These are phyloP conservation scores for Aspergillus flavus DNA, from an alignment of 2,329 filamentous ascomycete genomes.

Conservation along the genomic window DNA sequence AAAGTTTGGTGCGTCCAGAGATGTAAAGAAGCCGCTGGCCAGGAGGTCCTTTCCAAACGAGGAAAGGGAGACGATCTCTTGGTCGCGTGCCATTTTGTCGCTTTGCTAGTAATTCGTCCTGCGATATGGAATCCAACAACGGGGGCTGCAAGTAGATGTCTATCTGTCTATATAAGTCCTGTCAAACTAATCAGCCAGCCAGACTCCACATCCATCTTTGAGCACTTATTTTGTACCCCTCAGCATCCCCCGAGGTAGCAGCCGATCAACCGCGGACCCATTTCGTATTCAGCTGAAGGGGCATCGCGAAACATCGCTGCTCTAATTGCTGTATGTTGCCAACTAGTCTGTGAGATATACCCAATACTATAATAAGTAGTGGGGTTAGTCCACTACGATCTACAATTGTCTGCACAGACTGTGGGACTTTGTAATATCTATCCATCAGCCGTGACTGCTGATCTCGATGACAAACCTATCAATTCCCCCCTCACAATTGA, in stretches of 20 bases:
- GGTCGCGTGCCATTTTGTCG: neutral
- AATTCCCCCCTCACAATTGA: neutral
- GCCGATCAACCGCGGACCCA: neutral
- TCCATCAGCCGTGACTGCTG: neutral
- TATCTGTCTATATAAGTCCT: neutral
- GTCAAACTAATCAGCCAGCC: neutral
- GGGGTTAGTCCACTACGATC: neutral
- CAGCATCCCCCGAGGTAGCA: neutral
- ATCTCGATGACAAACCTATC: neutral
- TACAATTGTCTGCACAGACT: neutral
- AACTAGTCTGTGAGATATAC: neutral
- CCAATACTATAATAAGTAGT: neutral
- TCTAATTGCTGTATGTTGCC: neutral
- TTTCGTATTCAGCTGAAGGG: neutral
- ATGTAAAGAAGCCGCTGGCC: neutral
- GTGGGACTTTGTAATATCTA: neutral
- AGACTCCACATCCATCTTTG: neutral
- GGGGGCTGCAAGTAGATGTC: neutral
- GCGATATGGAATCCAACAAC: neutral
- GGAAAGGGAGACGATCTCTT: neutral
- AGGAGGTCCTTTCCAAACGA: neutral
- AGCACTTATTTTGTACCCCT: neutral
- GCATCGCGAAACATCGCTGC: neutral
- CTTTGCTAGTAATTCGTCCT: neutral
- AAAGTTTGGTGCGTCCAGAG: neutral